Evolutionary conservation across 73 alveolate species (phyloP).

Genomic region (Paramecium tetraurelia): DNA sequence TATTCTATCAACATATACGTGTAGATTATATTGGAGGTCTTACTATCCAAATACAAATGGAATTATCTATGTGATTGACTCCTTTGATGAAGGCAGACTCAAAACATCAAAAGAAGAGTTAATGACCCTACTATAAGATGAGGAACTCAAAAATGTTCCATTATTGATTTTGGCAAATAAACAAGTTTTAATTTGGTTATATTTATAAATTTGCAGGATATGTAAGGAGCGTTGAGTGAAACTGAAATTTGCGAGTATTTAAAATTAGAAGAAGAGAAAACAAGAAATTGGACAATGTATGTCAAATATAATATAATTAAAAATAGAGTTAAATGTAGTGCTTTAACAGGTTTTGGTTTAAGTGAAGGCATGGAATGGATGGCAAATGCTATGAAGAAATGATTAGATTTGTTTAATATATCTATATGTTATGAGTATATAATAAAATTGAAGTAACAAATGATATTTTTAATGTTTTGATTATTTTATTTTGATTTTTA

Average conservation of each 20-base stretch:
- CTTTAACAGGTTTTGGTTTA: conserved; percentile 60
- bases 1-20: background rate
- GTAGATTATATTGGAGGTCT: conserved; percentile 84
- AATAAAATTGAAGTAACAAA: no score
- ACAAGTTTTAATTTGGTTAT: conserved; percentile 51
- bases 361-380: conserved; percentile 62
- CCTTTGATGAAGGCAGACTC: conserved; percentile 89
- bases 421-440: background rate
- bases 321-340: conserved; percentile 49
- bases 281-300: conserved; percentile 76
- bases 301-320: background rate
- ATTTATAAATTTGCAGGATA: conserved; percentile 57
- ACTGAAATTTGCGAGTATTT: conserved; percentile 44
- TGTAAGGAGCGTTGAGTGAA: conserved; percentile 67
- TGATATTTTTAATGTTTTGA: no score
- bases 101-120: conserved; percentile 89
- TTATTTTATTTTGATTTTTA: no score
- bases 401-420: background rate
- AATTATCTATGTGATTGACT: conserved; percentile 87
- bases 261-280: conserved; percentile 67
- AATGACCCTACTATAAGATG: conserved; percentile 66
- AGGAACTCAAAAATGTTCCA: conserved; percentile 94
- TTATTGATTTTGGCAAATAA: conserved; percentile 89
- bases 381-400: conserved; percentile 44
- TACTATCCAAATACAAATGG: conserved; percentile 87